These are phyloP conservation scores for Bipolaris zeicola DNA, from an alignment of 2,329 filamentous ascomycete genomes.

Conservation along the genomic window DNA sequence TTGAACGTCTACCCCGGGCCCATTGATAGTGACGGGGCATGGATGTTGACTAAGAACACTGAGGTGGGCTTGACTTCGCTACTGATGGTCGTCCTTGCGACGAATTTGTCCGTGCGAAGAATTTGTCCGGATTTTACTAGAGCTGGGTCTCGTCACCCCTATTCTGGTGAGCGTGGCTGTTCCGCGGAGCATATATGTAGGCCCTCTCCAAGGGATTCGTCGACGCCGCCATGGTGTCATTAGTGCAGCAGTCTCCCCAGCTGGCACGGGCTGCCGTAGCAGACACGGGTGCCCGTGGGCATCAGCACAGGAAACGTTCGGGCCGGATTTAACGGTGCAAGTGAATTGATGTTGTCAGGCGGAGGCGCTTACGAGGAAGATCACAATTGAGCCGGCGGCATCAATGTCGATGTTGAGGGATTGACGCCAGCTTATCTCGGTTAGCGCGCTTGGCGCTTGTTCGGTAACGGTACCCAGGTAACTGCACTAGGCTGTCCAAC, in stretches of 20 bases:
- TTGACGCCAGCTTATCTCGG: not conserved
- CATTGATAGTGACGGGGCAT: not conserved
- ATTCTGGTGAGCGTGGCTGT: not conserved
- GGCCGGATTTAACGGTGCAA: not conserved
- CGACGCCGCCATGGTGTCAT: not conserved
- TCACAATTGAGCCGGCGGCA: not conserved
- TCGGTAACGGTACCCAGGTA: not conserved
- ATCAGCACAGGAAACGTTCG: not conserved
- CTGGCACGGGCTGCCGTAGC: not conserved
- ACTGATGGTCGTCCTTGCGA: too few relatives aligned
- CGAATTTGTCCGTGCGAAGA: not conserved
- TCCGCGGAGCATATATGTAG: not conserved
- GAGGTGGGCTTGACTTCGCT: not conserved
- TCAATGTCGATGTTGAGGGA: not conserved
- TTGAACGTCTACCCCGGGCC: not conserved
- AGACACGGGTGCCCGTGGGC: not conserved
- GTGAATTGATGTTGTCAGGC: not conserved
- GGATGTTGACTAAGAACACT: not conserved
- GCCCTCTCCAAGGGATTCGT: not conserved
- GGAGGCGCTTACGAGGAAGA: not conserved
- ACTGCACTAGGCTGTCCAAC: not conserved
- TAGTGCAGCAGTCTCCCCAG: not conserved
- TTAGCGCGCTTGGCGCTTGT: constrained; percentile 5
- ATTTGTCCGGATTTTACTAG: not conserved
- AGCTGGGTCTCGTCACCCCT: not conserved